Conservation (phyloP, 352 stramenopile species). For the Phytophthora parvispora region DNA sequence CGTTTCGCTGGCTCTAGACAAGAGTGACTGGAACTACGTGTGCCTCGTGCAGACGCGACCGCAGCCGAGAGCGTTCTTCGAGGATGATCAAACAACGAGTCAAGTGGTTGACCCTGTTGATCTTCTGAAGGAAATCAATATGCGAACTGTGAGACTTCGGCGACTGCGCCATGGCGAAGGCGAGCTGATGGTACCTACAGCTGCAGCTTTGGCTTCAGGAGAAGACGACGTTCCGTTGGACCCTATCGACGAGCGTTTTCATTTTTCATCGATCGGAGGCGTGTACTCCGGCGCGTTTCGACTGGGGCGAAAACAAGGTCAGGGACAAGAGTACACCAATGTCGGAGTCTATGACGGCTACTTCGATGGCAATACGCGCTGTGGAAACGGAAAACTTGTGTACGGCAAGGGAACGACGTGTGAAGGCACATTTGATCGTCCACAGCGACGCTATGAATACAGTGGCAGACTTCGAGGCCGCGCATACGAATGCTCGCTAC, state of each 20-base stretch:
- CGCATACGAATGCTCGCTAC: slow-evolving; percentile 46
- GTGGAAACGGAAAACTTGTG: slow-evolving; percentile 61
- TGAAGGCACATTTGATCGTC: slow-evolving; percentile 57
- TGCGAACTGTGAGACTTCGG: slow-evolving; percentile 64
- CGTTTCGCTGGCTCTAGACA: slow-evolving; percentile 56
- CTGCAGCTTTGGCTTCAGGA: slow-evolving; percentile 14
- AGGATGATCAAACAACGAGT: slow-evolving; percentile 67
- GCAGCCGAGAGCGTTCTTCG: slow-evolving; percentile 56
- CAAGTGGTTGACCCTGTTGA: slow-evolving; percentile 59
- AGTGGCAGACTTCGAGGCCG: slow-evolving; percentile 45
- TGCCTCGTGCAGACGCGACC: slow-evolving; percentile 69
- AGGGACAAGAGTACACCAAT: slow-evolving; percentile 71
- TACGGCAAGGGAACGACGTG: slow-evolving; percentile 68
- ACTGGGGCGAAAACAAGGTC: slow-evolving; percentile 62
- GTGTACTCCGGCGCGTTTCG: slow-evolving; percentile 68
- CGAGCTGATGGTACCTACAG: slow-evolving; percentile 42
- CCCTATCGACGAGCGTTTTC: slow-evolving; percentile 67
- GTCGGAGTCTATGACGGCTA: slow-evolving; percentile 70
- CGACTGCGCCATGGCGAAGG: slow-evolving; percentile 67
- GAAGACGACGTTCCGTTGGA: slow-evolving; percentile 29
- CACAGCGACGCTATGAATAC: slow-evolving; percentile 53
- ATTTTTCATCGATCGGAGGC: slow-evolving; percentile 71
- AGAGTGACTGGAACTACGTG: slow-evolving; percentile 75
- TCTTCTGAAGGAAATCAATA: slow-evolving; percentile 68
- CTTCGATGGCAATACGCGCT: slow-evolving; percentile 53